These are phyloP conservation scores for Luffa aegyptiaca DNA, from an alignment of 306 rosid species.

Conservation along the genomic window DNA sequence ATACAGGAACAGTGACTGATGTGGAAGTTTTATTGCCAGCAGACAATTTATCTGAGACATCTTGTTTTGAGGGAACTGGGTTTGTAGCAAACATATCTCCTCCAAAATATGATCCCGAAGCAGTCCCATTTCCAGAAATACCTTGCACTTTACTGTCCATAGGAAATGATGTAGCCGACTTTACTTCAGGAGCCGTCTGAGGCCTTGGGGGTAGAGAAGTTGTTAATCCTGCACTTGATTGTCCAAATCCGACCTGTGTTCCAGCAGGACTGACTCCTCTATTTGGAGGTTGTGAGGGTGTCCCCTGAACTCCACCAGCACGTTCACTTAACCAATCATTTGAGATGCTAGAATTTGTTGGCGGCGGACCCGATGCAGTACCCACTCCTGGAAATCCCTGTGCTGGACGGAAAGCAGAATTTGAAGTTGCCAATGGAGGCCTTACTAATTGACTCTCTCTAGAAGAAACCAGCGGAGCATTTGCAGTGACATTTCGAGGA, in stretches of 20 bases:
- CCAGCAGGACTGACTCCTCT: conserved; percentile 38
- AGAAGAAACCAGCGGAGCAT: conserved; percentile 33
- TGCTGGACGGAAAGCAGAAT: conserved; percentile 27
- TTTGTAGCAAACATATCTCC: conserved; percentile 60
- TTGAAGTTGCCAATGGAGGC: conserved; percentile 37
- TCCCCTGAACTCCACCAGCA: conserved; percentile 35
- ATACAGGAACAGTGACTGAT: conserved; percentile 36
- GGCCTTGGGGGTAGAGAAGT: conserved; percentile 36
- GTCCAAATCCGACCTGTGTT: conserved; percentile 44
- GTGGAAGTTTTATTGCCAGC: conserved; percentile 30
- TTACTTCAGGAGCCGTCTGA: conserved; percentile 33
- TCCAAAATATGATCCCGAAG: conserved; percentile 57
- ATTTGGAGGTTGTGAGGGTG: conserved; percentile 24
- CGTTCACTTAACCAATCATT: conserved; percentile 39
- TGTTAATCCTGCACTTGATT: conserved; percentile 41
- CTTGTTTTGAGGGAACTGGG: conserved; percentile 45
- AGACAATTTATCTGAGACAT: conserved; percentile 30
- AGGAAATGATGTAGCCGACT: conserved; percentile 32
- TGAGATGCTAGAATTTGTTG: conserved; percentile 23
- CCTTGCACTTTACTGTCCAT: conserved; percentile 32
- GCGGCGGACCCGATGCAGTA: conserved; percentile 27
- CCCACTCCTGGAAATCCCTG: conserved; percentile 40
- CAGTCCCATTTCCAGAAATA: conserved; percentile 53
- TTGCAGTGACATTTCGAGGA: conserved; percentile 27
- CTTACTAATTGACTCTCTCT: conserved; percentile 26